These are phyloP conservation scores for Lactifluus volemus DNA, from an alignment of 768 basidiomycete species.

Conservation along the genomic window DNA sequence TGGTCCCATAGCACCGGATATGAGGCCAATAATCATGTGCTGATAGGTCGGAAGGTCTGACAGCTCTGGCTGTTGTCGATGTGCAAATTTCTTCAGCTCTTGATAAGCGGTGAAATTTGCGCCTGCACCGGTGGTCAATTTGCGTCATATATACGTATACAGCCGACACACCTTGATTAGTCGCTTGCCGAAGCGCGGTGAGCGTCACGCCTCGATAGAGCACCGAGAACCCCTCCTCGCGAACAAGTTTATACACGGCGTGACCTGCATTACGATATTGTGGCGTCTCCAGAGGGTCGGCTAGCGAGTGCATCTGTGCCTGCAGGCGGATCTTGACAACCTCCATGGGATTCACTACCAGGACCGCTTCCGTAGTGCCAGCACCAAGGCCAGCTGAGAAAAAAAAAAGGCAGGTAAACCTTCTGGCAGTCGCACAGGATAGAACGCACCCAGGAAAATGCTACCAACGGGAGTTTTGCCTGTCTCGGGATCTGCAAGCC, in stretches of 20 bases:
- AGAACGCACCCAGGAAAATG: constrained; percentile 74
- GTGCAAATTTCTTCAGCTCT: constrained; percentile 82
- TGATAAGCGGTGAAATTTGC: constrained; percentile 99
- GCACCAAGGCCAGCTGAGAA: constrained; percentile 82
- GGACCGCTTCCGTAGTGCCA: constrained; percentile 90
- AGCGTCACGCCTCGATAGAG: constrained; percentile 90
- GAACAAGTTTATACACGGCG: constrained; percentile 88
- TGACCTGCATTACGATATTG: constrained; percentile 96
- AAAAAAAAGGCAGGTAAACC: neutral
- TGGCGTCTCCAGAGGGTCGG: constrained; percentile 89
- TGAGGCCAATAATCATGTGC: constrained; percentile 88
- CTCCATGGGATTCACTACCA: constrained; percentile 98
- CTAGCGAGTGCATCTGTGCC: constrained; percentile 94
- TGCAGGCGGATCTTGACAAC: constrained; percentile 98
- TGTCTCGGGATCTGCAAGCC: constrained; percentile 64
- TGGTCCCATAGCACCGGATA: constrained; percentile 97
- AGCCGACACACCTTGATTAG: constrained; percentile 72
- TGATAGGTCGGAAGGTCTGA: constrained; percentile 86
- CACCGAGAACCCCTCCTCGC: constrained; percentile 80
- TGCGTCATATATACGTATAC: neutral
- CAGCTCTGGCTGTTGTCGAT: constrained; percentile 69
- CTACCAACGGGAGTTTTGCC: constrained; percentile 71
- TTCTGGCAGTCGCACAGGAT: neutral
- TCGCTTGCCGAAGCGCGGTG: constrained; percentile 92
- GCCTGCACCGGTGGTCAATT: constrained; percentile 35